Base-by-base conservation (phyloP, 495 filamentous ascomycete genomes). In the Aspergillus avenaceus region DNA sequence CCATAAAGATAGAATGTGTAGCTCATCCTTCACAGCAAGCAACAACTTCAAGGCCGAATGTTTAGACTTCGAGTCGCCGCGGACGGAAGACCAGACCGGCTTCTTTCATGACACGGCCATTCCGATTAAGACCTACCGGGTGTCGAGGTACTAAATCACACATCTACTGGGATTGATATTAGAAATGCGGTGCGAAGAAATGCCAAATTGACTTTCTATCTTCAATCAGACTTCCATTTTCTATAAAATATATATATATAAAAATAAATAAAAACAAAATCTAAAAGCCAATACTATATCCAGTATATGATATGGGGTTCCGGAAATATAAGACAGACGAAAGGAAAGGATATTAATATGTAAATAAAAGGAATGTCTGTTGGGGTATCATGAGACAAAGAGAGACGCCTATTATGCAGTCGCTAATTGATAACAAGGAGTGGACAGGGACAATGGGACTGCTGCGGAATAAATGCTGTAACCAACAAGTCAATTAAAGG, bases 81-180 rank as follows among this genome's bases (percentile, higher is more conserved):
- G 66, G 0, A 58, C 67, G 28, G 67, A 73, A 31, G 55, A 73
- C n/a, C 81, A 84, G 49, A 77, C 62, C 4, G 75, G 80, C 1
- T 81, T 84, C 53, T 84, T 84, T 53, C 75, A 83, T 53, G 68
- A 75, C 22, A 77, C 74, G 0, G 61, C 58, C 13, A 70, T 78
- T 8, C 76, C 79, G 0, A 79, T 83, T 18, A 63, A 59, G 25
- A 77, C 63, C n/a, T 74, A 73, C 53, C 52, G 58, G 24, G 64
- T 75, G 19, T 54, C 52, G 43, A 55, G 34, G 25, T 21, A 26
- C n/a, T n/a, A n/a, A n/a, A n/a, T n/a, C n/a, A n/a, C n/a, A n/a
- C n/a, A n/a, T n/a, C n/a, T n/a, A n/a, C n/a, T n/a, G n/a, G n/a
- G n/a, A n/a, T n/a, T n/a, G n/a, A n/a, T n/a, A n/a, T n/a, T n/a